These are phyloP conservation scores for Vitis amurensis DNA, from an alignment of 164 flowering plant genomes.

Conservation along the genomic window DNA sequence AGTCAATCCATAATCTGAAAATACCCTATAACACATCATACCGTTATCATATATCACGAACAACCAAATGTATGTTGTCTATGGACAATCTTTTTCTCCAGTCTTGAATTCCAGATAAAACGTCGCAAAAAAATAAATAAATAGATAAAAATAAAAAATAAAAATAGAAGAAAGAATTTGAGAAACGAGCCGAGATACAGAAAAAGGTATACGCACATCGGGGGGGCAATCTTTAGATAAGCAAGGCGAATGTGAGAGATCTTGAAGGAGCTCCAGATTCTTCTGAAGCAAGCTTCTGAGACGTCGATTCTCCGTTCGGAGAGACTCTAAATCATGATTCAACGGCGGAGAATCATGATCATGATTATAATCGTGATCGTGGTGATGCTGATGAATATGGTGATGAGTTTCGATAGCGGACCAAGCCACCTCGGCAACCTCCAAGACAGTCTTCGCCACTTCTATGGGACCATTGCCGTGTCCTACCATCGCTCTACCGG, in stretches of 20 bases:
- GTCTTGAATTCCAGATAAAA: not conserved
- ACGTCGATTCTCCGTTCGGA: conserved; percentile 58
- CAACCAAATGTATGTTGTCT: too few relatives aligned
- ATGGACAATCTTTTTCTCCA: too few relatives aligned
- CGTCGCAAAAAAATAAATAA: not conserved
- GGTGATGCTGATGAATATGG: conserved; percentile 29
- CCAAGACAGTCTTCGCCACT: conserved; percentile 48
- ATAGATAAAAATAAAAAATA: not conserved
- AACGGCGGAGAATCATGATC: not conserved
- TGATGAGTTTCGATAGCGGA: conserved; percentile 69
- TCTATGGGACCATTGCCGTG: conserved; percentile 31
- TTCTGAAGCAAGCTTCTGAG: conserved; percentile 55
- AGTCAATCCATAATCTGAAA: too few relatives aligned
- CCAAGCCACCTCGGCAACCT: conserved; percentile 78
- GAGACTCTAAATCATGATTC: conserved; percentile 26
- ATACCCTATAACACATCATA: too few relatives aligned
- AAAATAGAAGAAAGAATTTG: not conserved
- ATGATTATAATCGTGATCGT: not conserved
- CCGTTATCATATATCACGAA: too few relatives aligned
- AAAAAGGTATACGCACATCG: conserved; percentile 46
- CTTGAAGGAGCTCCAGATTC: conserved; percentile 62
- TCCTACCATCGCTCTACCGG: conserved; percentile 23
- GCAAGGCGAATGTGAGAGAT: conserved; percentile 48
- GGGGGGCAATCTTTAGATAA: conserved; percentile 65
- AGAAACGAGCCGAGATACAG: not conserved